phyloP scores from a whole-genome alignment of 805 yeast species.

The Ogataea saltuana region DNA sequence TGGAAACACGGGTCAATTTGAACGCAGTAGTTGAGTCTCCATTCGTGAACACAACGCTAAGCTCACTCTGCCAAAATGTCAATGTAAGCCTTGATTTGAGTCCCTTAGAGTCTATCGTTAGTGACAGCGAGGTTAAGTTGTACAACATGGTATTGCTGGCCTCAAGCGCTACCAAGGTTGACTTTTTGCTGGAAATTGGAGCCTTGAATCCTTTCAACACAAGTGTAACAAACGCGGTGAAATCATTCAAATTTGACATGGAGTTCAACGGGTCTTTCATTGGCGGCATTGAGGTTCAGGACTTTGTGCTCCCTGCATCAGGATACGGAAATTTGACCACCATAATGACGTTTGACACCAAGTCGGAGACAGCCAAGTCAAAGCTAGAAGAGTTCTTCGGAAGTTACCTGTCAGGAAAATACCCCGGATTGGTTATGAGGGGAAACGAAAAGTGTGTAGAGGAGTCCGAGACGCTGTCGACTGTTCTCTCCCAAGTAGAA shows the following conservation, averaged over 20 bases:
- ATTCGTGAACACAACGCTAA: conserved; percentile 21
- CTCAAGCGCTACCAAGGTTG: conserved; percentile 29
- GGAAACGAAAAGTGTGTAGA: conserved; percentile 31
- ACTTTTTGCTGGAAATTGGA: conserved; percentile 34
- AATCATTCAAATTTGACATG: conserved; percentile 20
- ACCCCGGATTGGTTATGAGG: conserved; percentile 32
- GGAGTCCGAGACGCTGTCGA: conserved; percentile 29
- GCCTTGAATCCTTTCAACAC: conserved; percentile 39
- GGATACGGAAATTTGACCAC: conserved; percentile 26
- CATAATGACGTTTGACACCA: conserved; percentile 20
- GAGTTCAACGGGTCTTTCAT: conserved; percentile 36
- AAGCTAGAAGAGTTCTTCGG: conserved; percentile 40
- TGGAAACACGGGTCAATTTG: conserved; percentile 6
- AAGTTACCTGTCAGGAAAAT: conserved; percentile 40
- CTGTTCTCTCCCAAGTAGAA: conserved; percentile 26
- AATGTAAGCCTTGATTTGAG: conserved; percentile 2
- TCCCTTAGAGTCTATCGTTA: conserved; percentile 6
- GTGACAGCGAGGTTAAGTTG: conserved; percentile 10
- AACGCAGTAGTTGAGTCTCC: conserved; percentile 29
- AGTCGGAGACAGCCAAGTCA: conserved; percentile 19
- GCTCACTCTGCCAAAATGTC: background rate
- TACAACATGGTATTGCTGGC: conserved; percentile 27
- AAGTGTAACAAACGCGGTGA: conserved; percentile 31
- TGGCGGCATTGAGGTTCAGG: conserved; percentile 34
- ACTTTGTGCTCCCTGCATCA: conserved; percentile 26